Base-by-base conservation (phyloP, 129 eudicot species). In the Lactuca sativa region DNA sequence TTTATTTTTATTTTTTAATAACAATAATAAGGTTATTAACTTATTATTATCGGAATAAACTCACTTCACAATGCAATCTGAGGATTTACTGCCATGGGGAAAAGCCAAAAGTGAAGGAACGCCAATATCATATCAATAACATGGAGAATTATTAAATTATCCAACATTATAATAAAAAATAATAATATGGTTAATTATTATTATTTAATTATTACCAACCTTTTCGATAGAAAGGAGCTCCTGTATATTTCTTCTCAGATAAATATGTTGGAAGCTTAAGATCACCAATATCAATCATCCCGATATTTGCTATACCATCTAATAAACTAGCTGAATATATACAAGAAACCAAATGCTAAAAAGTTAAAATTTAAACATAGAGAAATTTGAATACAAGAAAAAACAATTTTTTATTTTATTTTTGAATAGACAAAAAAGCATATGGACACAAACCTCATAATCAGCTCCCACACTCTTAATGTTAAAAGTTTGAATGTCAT, bases 401-500 rank as follows among this genome's bases (percentile, higher is more conserved):
- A 43, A 9, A 1, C 43, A 0, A 0, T 38, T 41, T 51, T 77
- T 32, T 44, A 13, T 17, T 74, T 43, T 17, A 59, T 62, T 40
- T 41, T 54, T 31, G 43, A 60, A 64, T 76, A 72, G 51, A 65
- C 64, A 57, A 62, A 58, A 49, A 53, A 68, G 1, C 21, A 69
- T 54, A 13, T 49, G 73, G 40, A 62, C 41, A 17, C 54, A 81
- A 57, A 92, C 97, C 95, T 86, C 97, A 72, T 88, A 82, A 74
- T 83, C 95, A 59, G 96, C 85, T 59, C 95, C 96, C 41, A 88
- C 91, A 59, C 95, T 87, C 80, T 75, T 82, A 53, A 92, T 80
- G 76, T 88, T 87, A 13, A 86, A 96, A 8, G 96, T 92, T 73
- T 92, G 97, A 70, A 92, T 84, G 64, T 88, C 97, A 74, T 92